Evolutionary conservation across 2,329 filamentous ascomycete species (phyloP), one percentile per base, ranked within the genome.

Genomic region (Pseudovirgaria hyperparasitica): DNA sequence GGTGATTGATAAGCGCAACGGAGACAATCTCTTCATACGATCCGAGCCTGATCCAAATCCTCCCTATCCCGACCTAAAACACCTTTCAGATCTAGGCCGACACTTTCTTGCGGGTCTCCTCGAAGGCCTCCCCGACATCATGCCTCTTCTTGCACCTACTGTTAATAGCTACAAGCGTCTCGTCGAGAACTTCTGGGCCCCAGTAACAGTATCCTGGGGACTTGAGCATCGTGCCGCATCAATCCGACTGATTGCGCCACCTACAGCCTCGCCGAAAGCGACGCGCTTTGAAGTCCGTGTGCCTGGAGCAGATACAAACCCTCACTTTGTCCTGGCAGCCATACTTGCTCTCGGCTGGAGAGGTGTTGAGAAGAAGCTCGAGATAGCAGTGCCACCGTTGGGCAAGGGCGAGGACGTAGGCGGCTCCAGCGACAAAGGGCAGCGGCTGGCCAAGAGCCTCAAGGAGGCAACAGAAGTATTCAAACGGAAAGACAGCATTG

Each of bases 181-280:
- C 1, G 90, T 98, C 3, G 90, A 98, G 62, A 96, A 96, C 59
- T 96, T 94, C 58, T 98, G 90, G 90, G 90, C 90, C 0, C 90
- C 90, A 0, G 90, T 98, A 5, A 94, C 87, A 0, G 90, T 96
- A 0, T 93, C 84, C 0, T 98, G 90, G 90, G 90, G 90, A 1
- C 61, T 94, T 5, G 90, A 96, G 56, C 87, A 98, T 52, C 82
- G 90, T 34, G 86, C 85, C 5, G 87, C 90, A 1, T 92, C 82
- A 0, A 79, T 98, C 38, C 72, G 90, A 11, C 58, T 98, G 18
- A 94, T 98, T 39, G 74, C 82, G 0, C 87, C 87, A 9, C 87
- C 90, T 0, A 90, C 82, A 0, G 70, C 79, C 18, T 87, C 84
- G 38, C 65, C 82, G 0, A 82, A 82, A 37, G 82, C 85, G 5